phyloP scores from a whole-genome alignment of 345 rosid species.

The Brassica cretica region DNA sequence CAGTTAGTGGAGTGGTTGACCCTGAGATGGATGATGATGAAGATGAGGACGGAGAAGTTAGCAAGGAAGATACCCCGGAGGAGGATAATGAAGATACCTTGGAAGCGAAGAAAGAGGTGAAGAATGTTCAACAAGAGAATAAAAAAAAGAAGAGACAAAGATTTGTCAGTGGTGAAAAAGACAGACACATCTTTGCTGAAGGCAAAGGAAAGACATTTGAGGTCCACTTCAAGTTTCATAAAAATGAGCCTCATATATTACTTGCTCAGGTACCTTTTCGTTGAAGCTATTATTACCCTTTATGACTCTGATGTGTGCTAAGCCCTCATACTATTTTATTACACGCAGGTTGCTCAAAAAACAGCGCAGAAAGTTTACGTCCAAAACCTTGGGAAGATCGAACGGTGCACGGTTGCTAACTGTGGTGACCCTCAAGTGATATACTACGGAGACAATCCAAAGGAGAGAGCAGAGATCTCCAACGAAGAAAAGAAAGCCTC shows the following conservation, averaged over 20 bases:
- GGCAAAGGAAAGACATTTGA: constrained; percentile 55
- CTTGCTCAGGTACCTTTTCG: constrained; percentile 72
- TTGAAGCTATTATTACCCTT: background rate
- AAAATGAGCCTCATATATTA: constrained; percentile 73
- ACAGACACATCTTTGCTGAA: constrained; percentile 53
- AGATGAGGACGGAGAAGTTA: constrained; percentile 18
- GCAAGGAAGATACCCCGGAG: constrained; percentile 38
- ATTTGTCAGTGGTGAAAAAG: constrained; percentile 30
- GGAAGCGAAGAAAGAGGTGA: constrained; percentile 18
- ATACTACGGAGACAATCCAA: constrained; percentile 75
- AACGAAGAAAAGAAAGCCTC: constrained; percentile 51
- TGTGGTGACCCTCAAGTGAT: constrained; percentile 75
- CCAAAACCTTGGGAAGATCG: constrained; percentile 81
- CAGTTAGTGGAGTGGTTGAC: constrained; percentile 37
- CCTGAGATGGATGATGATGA: constrained; percentile 40
- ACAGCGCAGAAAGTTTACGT: constrained; percentile 82
- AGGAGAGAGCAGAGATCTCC: constrained; percentile 55
- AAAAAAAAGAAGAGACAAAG: constrained; percentile 38
- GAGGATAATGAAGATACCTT: constrained; percentile 27
- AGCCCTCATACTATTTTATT: background rate
- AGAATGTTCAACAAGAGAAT: constrained; percentile 35
- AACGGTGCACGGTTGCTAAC: constrained; percentile 56
- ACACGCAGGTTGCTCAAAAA: constrained; percentile 64
- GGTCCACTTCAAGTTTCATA: constrained; percentile 63
- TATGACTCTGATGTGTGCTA: constrained; percentile 10